These are phyloP conservation scores for Tuber calosporum DNA, from an alignment of 495 filamentous ascomycete species.

Conservation along the genomic window DNA sequence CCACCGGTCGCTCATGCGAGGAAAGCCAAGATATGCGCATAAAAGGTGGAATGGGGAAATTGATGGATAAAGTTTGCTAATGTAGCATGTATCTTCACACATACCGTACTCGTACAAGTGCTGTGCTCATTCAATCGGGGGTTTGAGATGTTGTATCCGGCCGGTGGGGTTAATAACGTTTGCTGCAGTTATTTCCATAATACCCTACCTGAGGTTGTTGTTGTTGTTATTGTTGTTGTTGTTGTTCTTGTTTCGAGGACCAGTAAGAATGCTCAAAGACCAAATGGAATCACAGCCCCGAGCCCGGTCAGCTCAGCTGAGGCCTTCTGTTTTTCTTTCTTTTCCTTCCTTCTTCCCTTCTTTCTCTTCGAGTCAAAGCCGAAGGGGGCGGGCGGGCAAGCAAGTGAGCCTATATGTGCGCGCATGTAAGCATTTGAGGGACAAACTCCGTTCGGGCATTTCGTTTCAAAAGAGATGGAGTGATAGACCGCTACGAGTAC, in stretches of 20 bases:
- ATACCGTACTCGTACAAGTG: not conserved
- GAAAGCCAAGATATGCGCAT: not conserved
- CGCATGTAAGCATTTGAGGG: not conserved
- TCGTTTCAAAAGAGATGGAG: conserved; percentile 4
- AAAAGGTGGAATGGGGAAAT: not conserved
- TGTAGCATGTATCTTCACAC: not conserved
- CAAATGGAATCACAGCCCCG: not conserved
- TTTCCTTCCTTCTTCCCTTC: not conserved
- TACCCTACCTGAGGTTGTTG: not conserved
- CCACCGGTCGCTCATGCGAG: not conserved
- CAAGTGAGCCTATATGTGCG: not conserved
- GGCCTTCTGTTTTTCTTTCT: not conserved
- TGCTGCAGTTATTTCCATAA: not conserved
- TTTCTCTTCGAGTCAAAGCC: not conserved
- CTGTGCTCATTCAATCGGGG: no score
- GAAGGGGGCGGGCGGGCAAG: not conserved
- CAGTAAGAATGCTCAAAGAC: not conserved
- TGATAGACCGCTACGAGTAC: no score
- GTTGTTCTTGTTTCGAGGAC: not conserved
- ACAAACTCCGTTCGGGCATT: not conserved
- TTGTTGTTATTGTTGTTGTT: no score
- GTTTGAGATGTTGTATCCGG: not conserved
- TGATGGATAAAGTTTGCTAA: no score
- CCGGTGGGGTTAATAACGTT: not conserved
- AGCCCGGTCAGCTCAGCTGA: not conserved